A percentile compares a stretch with the other conserved stretches of the same genome.
These are phyloP conservation scores for Musa beccarii DNA, from an alignment of 176 grass and related monocot species.

Conservation along the genomic window DNA sequence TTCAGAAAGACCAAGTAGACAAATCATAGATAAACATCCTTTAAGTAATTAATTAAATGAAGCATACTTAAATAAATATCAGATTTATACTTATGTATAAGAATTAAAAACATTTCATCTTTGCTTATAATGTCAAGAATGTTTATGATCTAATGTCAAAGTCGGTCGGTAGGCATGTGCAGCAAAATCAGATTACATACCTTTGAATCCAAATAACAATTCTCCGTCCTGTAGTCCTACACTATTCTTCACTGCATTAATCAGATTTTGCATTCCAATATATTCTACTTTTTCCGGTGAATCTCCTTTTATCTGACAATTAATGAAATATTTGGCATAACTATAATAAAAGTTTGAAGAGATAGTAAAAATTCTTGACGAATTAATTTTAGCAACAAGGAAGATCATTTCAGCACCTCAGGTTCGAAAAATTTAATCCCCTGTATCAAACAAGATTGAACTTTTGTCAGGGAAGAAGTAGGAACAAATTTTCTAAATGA, in stretches of 20 bases:
- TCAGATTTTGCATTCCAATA: slow-evolving; percentile 79
- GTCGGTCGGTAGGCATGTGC: neutral
- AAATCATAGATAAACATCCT: too few species aligned
- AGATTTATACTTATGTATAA: too few species aligned
- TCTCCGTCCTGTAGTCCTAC: slow-evolving; percentile 68
- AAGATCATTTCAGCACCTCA: slow-evolving; percentile 43
- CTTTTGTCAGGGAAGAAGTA: neutral
- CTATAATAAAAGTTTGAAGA: neutral
- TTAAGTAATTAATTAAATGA: too few species aligned
- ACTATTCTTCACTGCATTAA: slow-evolving; percentile 56
- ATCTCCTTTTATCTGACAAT: slow-evolving; percentile 83
- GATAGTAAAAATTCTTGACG: slow-evolving; percentile 12
- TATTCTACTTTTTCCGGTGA: slow-evolving; percentile 92
- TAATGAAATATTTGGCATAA: slow-evolving; percentile 22
- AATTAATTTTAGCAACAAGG: slow-evolving; percentile 19
- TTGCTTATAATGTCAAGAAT: too few species aligned
- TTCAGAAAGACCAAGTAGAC: too few species aligned
- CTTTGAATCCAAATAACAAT: slow-evolving; percentile 73
- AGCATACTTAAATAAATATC: too few species aligned
- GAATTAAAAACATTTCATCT: neutral
- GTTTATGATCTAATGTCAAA: too few species aligned
- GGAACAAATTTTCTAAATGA: neutral
- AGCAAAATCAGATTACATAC: slow-evolving; percentile 29
- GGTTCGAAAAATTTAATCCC: slow-evolving; percentile 98
- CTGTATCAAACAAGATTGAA: slow-evolving; percentile 34